phyloP scores from a whole-genome alignment of 139 green algal genomes.

The Mychonastes homosphaera region DNA sequence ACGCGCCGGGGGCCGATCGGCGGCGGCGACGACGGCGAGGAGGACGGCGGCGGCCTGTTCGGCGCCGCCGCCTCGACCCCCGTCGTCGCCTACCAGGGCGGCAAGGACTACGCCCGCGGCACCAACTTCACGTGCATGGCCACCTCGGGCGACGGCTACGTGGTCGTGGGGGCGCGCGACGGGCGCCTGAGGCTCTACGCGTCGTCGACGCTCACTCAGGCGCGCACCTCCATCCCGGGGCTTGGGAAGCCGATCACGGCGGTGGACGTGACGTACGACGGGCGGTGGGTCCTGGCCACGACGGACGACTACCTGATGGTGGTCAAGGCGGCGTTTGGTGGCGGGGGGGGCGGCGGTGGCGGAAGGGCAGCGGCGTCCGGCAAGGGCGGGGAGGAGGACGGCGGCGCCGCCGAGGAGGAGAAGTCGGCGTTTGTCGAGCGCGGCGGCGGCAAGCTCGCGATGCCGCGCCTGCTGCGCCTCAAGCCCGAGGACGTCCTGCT shows the following conservation, averaged over 20 bases:
- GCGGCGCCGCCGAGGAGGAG: constrained; percentile 28
- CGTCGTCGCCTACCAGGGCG: constrained; percentile 46
- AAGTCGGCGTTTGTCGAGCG: constrained; percentile 62
- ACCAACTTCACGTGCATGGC: constrained; percentile 79
- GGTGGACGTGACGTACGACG: constrained; percentile 88
- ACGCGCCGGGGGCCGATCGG: no score
- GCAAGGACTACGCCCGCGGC: constrained; percentile 80
- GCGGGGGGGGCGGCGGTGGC: constrained; percentile 20
- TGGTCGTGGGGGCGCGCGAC: constrained; percentile 79
- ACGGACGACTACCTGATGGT: constrained; percentile 90
- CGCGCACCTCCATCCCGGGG: constrained; percentile 76
- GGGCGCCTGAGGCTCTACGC: constrained; percentile 83
- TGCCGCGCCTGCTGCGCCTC: constrained; percentile 79
- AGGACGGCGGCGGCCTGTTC: no score
- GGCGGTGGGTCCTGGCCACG: constrained; percentile 76
- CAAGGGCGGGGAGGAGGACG: not conserved
- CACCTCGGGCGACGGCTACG: constrained; percentile 66
- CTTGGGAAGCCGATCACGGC: constrained; percentile 79
- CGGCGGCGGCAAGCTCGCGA: constrained; percentile 47
- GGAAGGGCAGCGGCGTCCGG: not conserved
- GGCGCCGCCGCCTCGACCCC: no score
- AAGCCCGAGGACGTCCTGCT: constrained; percentile 56
- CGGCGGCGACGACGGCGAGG: no score
- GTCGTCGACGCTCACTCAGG: constrained; percentile 55
- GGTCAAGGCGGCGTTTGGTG: constrained; percentile 70